Evolutionary conservation across 371 early-diverging fungal species (phyloP).

Genomic region (Mortierella sp.): DNA sequence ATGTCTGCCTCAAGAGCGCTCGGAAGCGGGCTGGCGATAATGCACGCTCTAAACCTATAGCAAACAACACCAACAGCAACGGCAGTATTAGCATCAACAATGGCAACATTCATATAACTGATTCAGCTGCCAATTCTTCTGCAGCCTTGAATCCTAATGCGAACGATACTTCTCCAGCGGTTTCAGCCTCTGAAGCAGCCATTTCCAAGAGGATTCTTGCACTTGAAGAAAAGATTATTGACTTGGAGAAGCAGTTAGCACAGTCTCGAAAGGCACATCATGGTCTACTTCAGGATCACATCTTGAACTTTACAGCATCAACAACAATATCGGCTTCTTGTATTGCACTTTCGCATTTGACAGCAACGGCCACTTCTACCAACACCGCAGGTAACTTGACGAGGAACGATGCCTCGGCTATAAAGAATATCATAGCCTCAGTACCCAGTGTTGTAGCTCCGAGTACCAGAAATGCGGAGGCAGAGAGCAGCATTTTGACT

Average conservation of each 20-base stretch:
- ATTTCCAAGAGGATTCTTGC: neutral
- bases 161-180: neutral
- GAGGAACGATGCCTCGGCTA: slow-evolving; percentile 12
- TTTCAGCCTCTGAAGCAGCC: neutral
- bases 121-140: neutral
- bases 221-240: slow-evolving; percentile 17
- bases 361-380: neutral
- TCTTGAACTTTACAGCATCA: slow-evolving; percentile 14
- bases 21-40: slow-evolving; percentile 13
- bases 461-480: neutral
- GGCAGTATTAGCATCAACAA: neutral
- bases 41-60: neutral
- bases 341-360: neutral
- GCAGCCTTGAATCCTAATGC: neutral
- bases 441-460: neutral
- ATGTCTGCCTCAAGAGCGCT: slow-evolving; percentile 32
- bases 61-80: neutral
- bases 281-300: slow-evolving; percentile 30
- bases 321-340: slow-evolving; percentile 1
- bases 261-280: slow-evolving; percentile 38
- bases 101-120: neutral
- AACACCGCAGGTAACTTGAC: slow-evolving; percentile 4
- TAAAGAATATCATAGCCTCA: slow-evolving; percentile 19
- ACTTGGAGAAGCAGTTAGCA: slow-evolving; percentile 33
- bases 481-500: neutral